Conservation (phyloP, 352 stramenopile species). For the Globisporangium takayamanum region DNA sequence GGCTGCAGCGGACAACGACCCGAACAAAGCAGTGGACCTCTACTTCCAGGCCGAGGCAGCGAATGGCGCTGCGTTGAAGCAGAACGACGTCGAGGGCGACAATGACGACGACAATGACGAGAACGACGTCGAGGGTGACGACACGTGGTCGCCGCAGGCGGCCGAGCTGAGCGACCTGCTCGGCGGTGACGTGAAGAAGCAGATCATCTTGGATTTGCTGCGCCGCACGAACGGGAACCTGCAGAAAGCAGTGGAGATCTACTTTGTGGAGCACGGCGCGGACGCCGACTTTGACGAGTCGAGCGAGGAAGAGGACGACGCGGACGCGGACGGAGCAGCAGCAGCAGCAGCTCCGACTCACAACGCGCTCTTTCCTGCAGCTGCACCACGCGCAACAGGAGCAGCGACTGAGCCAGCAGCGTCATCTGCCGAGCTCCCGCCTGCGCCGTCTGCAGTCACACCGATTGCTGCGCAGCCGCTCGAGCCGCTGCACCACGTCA, state of each 20-base stretch:
- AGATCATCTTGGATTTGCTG: conserved; percentile 50
- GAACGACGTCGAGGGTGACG: conserved; percentile 26
- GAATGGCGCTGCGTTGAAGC: conserved; percentile 30
- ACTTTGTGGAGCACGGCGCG: conserved; percentile 57
- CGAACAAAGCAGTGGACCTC: conserved; percentile 79
- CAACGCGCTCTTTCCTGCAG: conserved; percentile 23
- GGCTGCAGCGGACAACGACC: conserved; percentile 51
- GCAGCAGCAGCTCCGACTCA: conserved; percentile 9
- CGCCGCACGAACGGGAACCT: conserved; percentile 62
- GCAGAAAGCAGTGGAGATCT: conserved; percentile 74
- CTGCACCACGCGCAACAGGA: conserved; percentile 17
- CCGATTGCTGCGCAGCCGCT: conserved; percentile 48
- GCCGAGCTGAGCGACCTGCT: conserved; percentile 66
- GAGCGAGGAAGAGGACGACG: conserved; percentile 41
- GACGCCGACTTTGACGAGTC: conserved; percentile 35
- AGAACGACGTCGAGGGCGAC: conserved; percentile 48
- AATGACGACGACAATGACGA: conserved; percentile 32
- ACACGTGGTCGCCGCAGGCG: conserved; percentile 36
- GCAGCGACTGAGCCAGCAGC: conserved; percentile 5
- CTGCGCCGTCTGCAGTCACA: conserved; percentile 32
- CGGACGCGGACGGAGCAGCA: conserved; percentile 17
- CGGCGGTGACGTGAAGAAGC: conserved; percentile 49
- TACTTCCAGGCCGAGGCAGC: conserved; percentile 62
- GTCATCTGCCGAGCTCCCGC: conserved; percentile 30
- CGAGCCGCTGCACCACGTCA: conserved; percentile 35